A percentile compares a stretch with the other conserved stretches of the same genome.
Evolutionary conservation across 1,284 basidiomycete genomes (phyloP).

Genomic region (Irpex sp.): DNA sequence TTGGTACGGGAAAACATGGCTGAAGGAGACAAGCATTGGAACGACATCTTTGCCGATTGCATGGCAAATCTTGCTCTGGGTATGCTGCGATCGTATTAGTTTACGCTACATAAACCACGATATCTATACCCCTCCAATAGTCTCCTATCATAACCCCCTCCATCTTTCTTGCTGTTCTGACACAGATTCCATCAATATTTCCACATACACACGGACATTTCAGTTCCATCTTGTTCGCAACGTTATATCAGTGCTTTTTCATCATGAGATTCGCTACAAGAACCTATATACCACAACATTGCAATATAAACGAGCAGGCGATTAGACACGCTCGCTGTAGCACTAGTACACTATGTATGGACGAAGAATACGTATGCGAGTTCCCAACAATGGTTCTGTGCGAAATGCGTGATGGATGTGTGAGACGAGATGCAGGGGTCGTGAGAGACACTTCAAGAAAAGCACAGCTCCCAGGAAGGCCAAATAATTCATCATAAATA

Average conservation of each 20-base stretch:
- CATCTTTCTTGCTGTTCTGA: background rate
- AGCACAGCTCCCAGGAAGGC: background rate
- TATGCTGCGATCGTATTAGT: background rate
- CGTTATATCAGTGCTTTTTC: background rate
- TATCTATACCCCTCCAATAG: no score
- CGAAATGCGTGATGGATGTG: background rate
- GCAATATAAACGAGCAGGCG: constrained; percentile 1
- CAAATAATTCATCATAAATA: background rate
- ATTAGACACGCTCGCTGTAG: background rate
- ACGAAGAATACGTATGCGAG: background rate
- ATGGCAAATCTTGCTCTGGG: constrained; percentile 13
- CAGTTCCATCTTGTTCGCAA: background rate
- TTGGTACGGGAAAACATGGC: constrained; percentile 20
- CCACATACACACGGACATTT: background rate
- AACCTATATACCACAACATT: background rate
- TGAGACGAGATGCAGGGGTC: background rate
- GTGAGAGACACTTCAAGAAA: background rate
- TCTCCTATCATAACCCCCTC: background rate
- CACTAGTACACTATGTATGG: background rate
- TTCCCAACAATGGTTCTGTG: background rate
- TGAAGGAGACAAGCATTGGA: constrained; percentile 20
- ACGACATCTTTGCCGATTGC: constrained; percentile 21
- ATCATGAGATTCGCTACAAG: background rate
- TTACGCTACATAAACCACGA: no score
- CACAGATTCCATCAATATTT: no score